Evolutionary conservation across 495 filamentous ascomycete genomes (phyloP).

Genomic region (Lasiosphaeria miniovina): DNA sequence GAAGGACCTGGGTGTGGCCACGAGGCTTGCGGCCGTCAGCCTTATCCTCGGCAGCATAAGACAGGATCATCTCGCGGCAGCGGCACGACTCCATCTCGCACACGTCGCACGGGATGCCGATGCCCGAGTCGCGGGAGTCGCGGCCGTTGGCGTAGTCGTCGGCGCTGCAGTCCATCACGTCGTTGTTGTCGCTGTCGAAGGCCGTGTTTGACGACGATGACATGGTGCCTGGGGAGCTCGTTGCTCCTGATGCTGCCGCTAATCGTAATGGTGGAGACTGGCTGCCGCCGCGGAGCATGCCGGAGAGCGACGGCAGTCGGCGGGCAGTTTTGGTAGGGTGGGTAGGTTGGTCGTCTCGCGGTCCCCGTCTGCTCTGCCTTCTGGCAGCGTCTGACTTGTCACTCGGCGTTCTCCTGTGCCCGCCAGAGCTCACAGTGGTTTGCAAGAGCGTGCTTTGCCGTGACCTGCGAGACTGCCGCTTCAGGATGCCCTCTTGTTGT

Average conservation of each 20-base stretch:
- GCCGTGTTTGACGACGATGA: background rate
- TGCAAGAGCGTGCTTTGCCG: constrained; percentile 12
- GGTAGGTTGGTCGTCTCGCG: no score
- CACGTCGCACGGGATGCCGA: constrained; percentile 19
- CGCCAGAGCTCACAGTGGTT: background rate
- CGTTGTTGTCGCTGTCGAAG: background rate
- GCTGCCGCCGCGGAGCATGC: background rate
- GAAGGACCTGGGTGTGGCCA: background rate
- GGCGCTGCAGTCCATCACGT: background rate
- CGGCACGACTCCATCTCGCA: constrained; percentile 18
- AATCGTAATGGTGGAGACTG: background rate
- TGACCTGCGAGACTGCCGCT: constrained; percentile 10
- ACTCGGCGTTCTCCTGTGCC: no score
- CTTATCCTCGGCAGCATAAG: background rate
- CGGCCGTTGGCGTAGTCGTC: constrained; percentile 8
- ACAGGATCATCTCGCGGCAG: constrained; percentile 4
- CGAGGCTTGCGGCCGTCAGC: background rate
- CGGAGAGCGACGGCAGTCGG: background rate
- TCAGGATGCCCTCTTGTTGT: background rate
- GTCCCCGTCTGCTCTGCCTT: no score
- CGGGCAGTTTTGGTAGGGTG: no score
- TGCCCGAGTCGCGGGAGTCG: constrained; percentile 25
- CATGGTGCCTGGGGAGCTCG: background rate
- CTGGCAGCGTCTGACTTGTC: no score
- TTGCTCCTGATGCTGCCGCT: background rate